A percentile compares a stretch with the other conserved stretches of the same genome.
These are phyloP conservation scores for Phoma sp. DNA, from an alignment of 2,329 filamentous ascomycete genomes.

Conservation along the genomic window DNA sequence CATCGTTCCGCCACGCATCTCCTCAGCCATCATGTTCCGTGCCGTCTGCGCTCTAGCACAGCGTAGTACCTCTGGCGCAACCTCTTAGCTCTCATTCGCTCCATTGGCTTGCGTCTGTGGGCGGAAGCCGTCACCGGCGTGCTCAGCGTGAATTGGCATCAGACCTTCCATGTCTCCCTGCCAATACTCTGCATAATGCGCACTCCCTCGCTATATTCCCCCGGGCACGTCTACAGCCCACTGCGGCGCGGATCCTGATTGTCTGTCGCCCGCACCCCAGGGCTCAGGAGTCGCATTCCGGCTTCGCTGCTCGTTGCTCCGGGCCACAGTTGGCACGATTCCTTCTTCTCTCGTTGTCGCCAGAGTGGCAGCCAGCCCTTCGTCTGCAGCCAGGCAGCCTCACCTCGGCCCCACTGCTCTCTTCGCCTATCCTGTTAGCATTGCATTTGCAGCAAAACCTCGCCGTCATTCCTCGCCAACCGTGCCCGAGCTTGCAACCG, in stretches of 20 bases:
- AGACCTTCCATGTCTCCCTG: slow-evolving; percentile 37
- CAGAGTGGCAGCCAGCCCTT: slow-evolving; percentile 31
- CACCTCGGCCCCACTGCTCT: slow-evolving; percentile 39
- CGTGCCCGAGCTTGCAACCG: slow-evolving; percentile 26
- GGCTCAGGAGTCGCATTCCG: slow-evolving; percentile 42
- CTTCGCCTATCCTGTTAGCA: slow-evolving; percentile 18
- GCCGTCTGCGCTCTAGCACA: slow-evolving; percentile 37
- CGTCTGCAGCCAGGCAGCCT: slow-evolving; percentile 30
- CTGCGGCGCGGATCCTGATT: slow-evolving; percentile 44
- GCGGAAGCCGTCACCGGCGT: slow-evolving; percentile 29
- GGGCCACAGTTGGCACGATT: slow-evolving; percentile 41
- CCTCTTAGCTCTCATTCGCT: slow-evolving; percentile 26
- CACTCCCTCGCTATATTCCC: slow-evolving; percentile 37
- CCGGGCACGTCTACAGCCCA: slow-evolving; percentile 35
- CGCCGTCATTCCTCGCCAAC: slow-evolving; percentile 30
- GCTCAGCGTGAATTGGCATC: slow-evolving; percentile 30
- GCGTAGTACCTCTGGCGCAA: slow-evolving; percentile 29
- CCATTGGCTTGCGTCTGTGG: slow-evolving; percentile 27
- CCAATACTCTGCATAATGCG: slow-evolving; percentile 43
- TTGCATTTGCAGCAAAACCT: slow-evolving; percentile 37
- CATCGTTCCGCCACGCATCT: slow-evolving; percentile 30
- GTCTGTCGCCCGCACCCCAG: slow-evolving; percentile 26
- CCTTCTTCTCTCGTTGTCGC: slow-evolving; percentile 38
- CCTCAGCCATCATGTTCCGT: slow-evolving; percentile 34
- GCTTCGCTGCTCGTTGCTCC: slow-evolving; percentile 36